A percentile compares a stretch with the other conserved stretches of the same genome.
Evolutionary conservation across 2,329 filamentous ascomycete genomes (phyloP).

Genomic region (Penicillium italicum): DNA sequence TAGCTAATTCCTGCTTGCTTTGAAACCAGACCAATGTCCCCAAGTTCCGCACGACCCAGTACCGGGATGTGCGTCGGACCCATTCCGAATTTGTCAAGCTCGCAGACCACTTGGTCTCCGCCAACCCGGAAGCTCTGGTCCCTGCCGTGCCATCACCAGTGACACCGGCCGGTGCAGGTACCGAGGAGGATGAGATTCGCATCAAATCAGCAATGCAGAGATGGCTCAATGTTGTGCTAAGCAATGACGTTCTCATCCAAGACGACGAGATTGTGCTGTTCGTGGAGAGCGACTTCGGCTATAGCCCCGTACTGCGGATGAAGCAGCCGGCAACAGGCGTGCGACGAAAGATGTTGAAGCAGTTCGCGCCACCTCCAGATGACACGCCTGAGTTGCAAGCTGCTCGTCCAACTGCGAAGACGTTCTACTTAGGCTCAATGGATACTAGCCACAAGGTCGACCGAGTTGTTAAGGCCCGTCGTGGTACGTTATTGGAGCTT

Average conservation of each 20-base stretch:
- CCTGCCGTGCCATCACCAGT: slow-evolving; percentile 92
- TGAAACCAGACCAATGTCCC: slow-evolving; percentile 84
- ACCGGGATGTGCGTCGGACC: slow-evolving; percentile 90
- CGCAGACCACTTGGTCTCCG: slow-evolving; percentile 91
- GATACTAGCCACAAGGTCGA: slow-evolving; percentile 97
- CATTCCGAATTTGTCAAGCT: slow-evolving; percentile 96
- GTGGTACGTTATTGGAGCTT: slow-evolving; percentile 59
- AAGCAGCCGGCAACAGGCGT: slow-evolving; percentile 97
- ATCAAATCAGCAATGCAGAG: slow-evolving; percentile 87
- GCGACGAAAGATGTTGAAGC: slow-evolving; percentile 90
- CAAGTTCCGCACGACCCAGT: slow-evolving; percentile 95
- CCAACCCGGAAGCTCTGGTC: slow-evolving; percentile 93
- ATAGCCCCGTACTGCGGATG: slow-evolving; percentile 90
- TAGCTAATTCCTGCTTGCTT: slow-evolving; percentile 5
- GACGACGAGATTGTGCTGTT: slow-evolving; percentile 98
- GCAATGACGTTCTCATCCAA: slow-evolving; percentile 85
- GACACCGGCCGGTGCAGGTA: slow-evolving; percentile 90
- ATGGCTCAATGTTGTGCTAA: slow-evolving; percentile 92
- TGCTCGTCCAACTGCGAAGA: slow-evolving; percentile 84
- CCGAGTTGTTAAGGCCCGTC: slow-evolving; percentile 82
- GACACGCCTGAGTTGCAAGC: slow-evolving; percentile 93
- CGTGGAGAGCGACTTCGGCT: slow-evolving; percentile 98
- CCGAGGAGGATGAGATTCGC: slow-evolving; percentile 87
- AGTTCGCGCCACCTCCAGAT: slow-evolving; percentile 95
- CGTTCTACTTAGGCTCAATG: slow-evolving; percentile 94